Base-by-base conservation (phyloP, 768 basidiomycete species). In the Boletus vermiculosoides region DNA sequence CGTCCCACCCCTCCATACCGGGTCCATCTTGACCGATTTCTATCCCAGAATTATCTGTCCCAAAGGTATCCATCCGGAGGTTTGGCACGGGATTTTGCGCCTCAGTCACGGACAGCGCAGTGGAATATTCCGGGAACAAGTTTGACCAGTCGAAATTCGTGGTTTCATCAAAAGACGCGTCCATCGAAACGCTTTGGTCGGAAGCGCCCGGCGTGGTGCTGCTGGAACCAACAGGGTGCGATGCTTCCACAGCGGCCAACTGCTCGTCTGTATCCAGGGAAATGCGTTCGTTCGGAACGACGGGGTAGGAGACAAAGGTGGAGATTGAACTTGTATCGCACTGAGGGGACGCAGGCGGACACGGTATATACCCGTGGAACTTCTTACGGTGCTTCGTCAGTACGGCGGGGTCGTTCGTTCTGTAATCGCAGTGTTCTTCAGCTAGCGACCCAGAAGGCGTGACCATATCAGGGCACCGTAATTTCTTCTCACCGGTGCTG, bases 401-500 rank as follows among this genome's bases (percentile, higher is more conserved):
- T 4, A 63, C 18, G 3, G 61, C 60, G 0, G 45, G 61, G 31
- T 68, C 67, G 11, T 54, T 33, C 2, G 66, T 63, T 15, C 28
- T 48, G 57, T 55, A 67, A 3, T 20, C 3, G 31, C 59, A 64
- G 3, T 9, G 18, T 13, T 4, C 31, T 33, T 12, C 31, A 2
- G 31, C 31, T 0, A 33, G 11, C 31, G 31, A 33, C 31, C 12
- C 31, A 33, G 31, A 33, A 12, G 12, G 31, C 31, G 4, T 33
- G 31, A 33, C 31, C 31, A 16, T 44, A 20, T 63, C 41, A 13
- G 58, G 55, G 34, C 64, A 65, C 11, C 31, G 16, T 15, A 46
- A 18, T 1, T 0, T 25, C 40, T 55, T 56, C 45, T 58, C 57
- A 0, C 65, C 65, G 10, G 63, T 65, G 45, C 67, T 67, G 46